Conservation (phyloP, 192 early-diverging fungal genomes). For the Podila epicladia region DNA sequence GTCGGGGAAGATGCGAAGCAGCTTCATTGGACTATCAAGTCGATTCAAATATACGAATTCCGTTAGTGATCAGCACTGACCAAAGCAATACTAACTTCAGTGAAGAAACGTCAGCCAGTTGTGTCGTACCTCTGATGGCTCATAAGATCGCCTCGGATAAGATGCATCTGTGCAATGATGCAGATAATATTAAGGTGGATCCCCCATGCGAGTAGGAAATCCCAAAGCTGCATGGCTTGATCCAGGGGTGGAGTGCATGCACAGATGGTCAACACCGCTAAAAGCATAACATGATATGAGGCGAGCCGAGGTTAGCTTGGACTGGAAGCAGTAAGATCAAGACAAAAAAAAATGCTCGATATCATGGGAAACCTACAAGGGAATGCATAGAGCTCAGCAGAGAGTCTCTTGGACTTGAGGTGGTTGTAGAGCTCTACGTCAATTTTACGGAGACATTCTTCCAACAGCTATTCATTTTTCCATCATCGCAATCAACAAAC, state of each 20-base stretch:
- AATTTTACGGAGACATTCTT: slow-evolving; percentile 77
- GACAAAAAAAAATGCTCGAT: background rate
- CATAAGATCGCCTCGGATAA: slow-evolving; percentile 81
- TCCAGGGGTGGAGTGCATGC: slow-evolving; percentile 89
- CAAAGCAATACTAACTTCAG: background rate
- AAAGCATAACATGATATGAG: background rate
- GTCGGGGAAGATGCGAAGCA: slow-evolving; percentile 73
- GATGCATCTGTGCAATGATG: slow-evolving; percentile 84
- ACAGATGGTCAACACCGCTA: slow-evolving; percentile 90
- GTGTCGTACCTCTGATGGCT: slow-evolving; percentile 65
- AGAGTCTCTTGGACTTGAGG: slow-evolving; percentile 75
- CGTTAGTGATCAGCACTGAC: background rate
- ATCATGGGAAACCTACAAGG: slow-evolving; percentile 68
- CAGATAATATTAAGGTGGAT: slow-evolving; percentile 93
- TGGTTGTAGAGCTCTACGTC: slow-evolving; percentile 80
- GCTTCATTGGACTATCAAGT: slow-evolving; percentile 70
- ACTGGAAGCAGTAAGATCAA: background rate
- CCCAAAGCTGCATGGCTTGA: slow-evolving; percentile 90
- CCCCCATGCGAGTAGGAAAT: slow-evolving; percentile 90
- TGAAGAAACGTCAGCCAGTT: background rate
- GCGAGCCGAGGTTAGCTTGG: background rate
- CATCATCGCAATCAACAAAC: background rate
- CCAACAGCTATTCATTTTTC: slow-evolving; percentile 69
- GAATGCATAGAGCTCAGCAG: slow-evolving; percentile 88
- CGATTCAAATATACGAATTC: background rate